Conservation (phyloP, 1,139 yeast species). For the Blastobotrys serpentis region DNA sequence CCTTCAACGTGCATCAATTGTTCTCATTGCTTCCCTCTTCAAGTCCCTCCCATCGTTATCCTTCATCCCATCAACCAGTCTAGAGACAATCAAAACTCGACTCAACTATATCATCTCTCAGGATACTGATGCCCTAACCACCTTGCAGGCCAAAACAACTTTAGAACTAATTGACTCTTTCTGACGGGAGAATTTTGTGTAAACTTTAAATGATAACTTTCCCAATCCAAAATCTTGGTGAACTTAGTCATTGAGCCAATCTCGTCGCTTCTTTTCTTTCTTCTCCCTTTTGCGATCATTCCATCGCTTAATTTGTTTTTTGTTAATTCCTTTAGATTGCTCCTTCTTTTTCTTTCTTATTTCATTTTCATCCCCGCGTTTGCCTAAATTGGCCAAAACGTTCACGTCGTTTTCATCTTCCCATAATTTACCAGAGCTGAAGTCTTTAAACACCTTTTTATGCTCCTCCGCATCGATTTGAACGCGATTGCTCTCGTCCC, state of each 20-base stretch:
- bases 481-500: conserved; percentile 1
- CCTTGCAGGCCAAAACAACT: conserved; percentile 29
- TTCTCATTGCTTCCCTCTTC: conserved; percentile 63
- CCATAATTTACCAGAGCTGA: not conserved
- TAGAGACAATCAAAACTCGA: conserved; percentile 25
- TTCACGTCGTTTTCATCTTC: conserved; percentile 17
- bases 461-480: conserved; percentile 9
- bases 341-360: conserved; percentile 20
- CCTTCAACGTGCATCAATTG: conserved; percentile 75
- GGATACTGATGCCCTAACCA: conserved; percentile 33
- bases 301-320: conserved; percentile 29
- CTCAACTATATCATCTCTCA: conserved; percentile 23
- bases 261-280: conserved; percentile 28
- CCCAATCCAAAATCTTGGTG: not conserved
- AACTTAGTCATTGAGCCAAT: conserved; percentile 20
- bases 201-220: not conserved
- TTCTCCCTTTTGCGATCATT: conserved; percentile 27
- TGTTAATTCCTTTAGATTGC: conserved; percentile 11
- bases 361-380: conserved; percentile 20
- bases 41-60: conserved; percentile 37
- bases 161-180: conserved; percentile 13
- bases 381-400: conserved; percentile 15
- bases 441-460: conserved; percentile 8
- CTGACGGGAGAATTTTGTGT: no score
- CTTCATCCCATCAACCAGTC: conserved; percentile 22